Evolutionary conservation across 148 eudicot genomes (phyloP).

Genomic region (Spergularia marina): DNA sequence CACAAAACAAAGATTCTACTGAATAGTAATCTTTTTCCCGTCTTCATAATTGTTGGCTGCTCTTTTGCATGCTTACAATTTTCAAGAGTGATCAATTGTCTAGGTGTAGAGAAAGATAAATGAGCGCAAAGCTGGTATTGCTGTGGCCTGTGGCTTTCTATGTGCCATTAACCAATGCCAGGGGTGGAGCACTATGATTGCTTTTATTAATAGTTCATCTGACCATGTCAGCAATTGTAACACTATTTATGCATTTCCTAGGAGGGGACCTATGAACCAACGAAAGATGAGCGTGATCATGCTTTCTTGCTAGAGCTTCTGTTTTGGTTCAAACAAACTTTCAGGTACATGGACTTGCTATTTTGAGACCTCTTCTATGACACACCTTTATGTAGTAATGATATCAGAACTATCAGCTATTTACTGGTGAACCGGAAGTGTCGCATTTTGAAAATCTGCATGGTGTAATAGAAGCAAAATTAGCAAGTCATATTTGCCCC

Average conservation of each 20-base stretch:
- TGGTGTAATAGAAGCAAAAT: background rate
- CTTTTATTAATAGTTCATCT: constrained; percentile 1
- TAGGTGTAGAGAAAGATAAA: background rate
- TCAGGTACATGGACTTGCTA: constrained; percentile 49
- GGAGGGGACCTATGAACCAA: constrained; percentile 86
- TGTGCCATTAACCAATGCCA: background rate
- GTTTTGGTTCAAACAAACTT: constrained; percentile 91
- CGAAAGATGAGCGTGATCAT: constrained; percentile 68
- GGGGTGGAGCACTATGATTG: constrained; percentile 2
- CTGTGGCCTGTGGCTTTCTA: too few species aligned
- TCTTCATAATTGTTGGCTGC: background rate
- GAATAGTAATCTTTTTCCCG: too few species aligned
- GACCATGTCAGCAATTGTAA: background rate
- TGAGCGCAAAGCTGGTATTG: background rate
- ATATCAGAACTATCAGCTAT: background rate
- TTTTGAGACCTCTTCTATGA: background rate
- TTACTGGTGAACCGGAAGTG: background rate
- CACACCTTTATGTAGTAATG: constrained; percentile 2
- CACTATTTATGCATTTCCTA: constrained; percentile 29
- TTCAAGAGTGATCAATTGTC: background rate
- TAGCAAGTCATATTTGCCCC: background rate
- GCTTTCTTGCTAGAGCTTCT: constrained; percentile 86
- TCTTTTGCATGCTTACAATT: background rate
- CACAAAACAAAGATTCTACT: too few species aligned
- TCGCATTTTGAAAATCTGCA: background rate